These are phyloP conservation scores for Calcarisporium arbuscula DNA, from an alignment of 2,329 filamentous ascomycete genomes.

Conservation along the genomic window DNA sequence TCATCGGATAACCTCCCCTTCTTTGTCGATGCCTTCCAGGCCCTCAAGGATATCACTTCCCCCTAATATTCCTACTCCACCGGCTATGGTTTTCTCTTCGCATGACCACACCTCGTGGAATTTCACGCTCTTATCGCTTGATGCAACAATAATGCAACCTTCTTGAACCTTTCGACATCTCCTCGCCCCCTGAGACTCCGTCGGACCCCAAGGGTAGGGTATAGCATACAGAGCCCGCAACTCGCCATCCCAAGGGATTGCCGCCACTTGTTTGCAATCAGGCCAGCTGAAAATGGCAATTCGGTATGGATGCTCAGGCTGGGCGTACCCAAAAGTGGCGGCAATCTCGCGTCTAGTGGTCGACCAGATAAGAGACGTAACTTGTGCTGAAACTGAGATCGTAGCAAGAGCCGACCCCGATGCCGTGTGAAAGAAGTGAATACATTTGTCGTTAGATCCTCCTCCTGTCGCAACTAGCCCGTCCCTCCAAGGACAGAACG, in stretches of 20 bases:
- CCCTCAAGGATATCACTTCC: slow-evolving; percentile 82
- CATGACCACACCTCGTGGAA: slow-evolving; percentile 94
- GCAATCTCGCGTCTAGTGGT: slow-evolving; percentile 79
- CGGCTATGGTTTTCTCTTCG: slow-evolving; percentile 44
- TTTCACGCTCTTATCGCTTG: slow-evolving; percentile 86
- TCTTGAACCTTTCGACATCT: slow-evolving; percentile 23
- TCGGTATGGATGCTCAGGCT: slow-evolving; percentile 81
- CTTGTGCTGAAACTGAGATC: slow-evolving; percentile 87
- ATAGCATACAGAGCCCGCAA: slow-evolving; percentile 83
- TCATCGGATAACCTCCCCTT: slow-evolving; percentile 65
- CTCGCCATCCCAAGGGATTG: slow-evolving; percentile 76
- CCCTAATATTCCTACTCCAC: slow-evolving; percentile 58
- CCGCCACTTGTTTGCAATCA: slow-evolving; percentile 76
- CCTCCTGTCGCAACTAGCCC: slow-evolving; percentile 85
- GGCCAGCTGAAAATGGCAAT: slow-evolving; percentile 96
- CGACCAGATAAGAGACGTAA: slow-evolving; percentile 90
- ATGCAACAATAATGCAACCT: slow-evolving; percentile 78
- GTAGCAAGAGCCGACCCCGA: slow-evolving; percentile 81
- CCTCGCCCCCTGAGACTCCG: slow-evolving; percentile 19
- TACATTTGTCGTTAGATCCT: slow-evolving; percentile 88
- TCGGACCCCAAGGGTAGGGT: slow-evolving; percentile 58
- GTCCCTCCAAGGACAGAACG: slow-evolving; percentile 91
- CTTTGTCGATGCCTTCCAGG: slow-evolving; percentile 72
- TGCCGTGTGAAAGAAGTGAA: slow-evolving; percentile 87
- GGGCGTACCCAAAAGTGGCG: slow-evolving; percentile 88